phyloP scores from a whole-genome alignment of 805 yeast genomes.

The Spathaspora hagerdaliae region DNA sequence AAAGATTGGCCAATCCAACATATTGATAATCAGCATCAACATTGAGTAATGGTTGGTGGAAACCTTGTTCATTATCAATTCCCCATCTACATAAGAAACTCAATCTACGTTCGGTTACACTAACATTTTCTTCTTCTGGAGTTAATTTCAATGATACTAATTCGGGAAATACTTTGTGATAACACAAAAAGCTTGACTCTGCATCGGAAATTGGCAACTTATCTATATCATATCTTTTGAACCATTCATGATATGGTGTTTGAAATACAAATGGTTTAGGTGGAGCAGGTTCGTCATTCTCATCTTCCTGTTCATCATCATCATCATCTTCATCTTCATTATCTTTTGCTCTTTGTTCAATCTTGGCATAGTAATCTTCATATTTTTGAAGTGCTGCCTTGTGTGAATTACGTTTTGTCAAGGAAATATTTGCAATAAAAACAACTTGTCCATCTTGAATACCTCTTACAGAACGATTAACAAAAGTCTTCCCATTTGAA shows the following conservation, averaged over 20 bases:
- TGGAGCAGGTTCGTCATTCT: constrained; percentile 19
- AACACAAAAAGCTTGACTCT: constrained; percentile 12
- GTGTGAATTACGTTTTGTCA: constrained; percentile 29
- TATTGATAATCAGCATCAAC: constrained; percentile 30
- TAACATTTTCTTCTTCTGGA: constrained; percentile 17
- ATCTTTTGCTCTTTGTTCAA: constrained; percentile 21
- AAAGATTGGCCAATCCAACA: constrained; percentile 55
- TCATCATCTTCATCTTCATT: constrained; percentile 24
- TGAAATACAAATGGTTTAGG: constrained; percentile 32
- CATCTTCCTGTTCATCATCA: constrained; percentile 20
- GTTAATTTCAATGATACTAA: constrained; percentile 25
- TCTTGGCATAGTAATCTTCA: constrained; percentile 14
- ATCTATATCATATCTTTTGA: constrained; percentile 16
- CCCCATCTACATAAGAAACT: constrained; percentile 27
- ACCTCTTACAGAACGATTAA: constrained; percentile 27
- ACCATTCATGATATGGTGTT: constrained; percentile 30
- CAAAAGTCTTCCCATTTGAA: constrained; percentile 34
- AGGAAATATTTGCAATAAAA: constrained; percentile 28
- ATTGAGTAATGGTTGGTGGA: constrained; percentile 10
- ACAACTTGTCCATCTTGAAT: constrained; percentile 21
- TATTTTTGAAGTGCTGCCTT: constrained; percentile 16
- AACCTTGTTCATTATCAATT: constrained; percentile 13
- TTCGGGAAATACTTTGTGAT: constrained; percentile 30
- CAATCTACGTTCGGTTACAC: constrained; percentile 21
- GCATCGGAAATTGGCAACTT: constrained; percentile 11